Base-by-base conservation (phyloP, 371 early-diverging fungal species). In the Dichotomocladium elegans region DNA sequence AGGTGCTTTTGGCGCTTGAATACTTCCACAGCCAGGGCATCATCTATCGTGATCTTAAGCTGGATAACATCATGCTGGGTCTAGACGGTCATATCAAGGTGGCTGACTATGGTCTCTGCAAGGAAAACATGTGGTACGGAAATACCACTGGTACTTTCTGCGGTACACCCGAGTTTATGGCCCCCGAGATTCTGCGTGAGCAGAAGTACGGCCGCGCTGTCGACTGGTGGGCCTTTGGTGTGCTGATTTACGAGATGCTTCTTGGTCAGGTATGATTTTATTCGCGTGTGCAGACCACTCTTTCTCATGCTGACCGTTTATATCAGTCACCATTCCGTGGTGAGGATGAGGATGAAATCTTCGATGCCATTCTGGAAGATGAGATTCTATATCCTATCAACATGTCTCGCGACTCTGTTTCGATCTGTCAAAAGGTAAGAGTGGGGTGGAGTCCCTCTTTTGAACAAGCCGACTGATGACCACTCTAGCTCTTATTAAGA, bases 131-230 rank as follows among this genome's bases (percentile, higher is more conserved):
- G 91, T 72, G 82, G 47, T 83, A 85, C 51, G 90, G 92, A 15
- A 74, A 25, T 77, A 85, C 63, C 19, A 93, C 95, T 8, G 87
- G 83, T 63, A 97, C 98, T 0, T 94, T 99, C 71, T 98, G 98
- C 70, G 99, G 99, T 30, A 99, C 99, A 15, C 99, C 99, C n/a
- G 99, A 99, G 72, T 99, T 95, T 64, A 96, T 99, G 94, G 99
- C 99, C 2, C 99, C 99, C 12, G 99, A 99, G 66, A 94, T 99
- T 34, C 75, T 99, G 15, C 68, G 82, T 34, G 95, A 95, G 57
- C 88, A 93, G 66, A 84, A 85, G 33, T 99, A 99, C 68, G 92
- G 89, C 7, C 85, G 89, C 24, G 88, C 90, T 0, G 97, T 95
- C 1, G 99, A 99, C 74, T 97, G 99, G 95, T 99, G 99, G 99